A percentile compares a stretch with the other conserved stretches of the same genome.
Conservation (phyloP, 345 rosid genomes). For the Citrus glauca region DNA sequence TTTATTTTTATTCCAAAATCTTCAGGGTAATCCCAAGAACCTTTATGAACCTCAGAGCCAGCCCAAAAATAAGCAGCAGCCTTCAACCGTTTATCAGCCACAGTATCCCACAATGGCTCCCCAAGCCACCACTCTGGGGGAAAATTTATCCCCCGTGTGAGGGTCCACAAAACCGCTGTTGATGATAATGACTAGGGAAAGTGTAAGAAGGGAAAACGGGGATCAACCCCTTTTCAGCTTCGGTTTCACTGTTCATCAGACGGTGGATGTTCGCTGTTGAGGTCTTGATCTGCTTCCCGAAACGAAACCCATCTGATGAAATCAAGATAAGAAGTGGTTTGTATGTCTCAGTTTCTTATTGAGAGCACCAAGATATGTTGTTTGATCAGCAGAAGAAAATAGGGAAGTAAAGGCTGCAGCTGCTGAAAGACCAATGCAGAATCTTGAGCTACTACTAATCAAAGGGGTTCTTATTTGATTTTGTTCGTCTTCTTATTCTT, state of each 20-base stretch:
- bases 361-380: conserved; percentile 43
- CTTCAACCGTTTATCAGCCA: conserved; percentile 62
- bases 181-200: conserved; percentile 87
- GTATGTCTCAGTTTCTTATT: conserved; percentile 35
- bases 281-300: conserved; percentile 91
- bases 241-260: conserved; percentile 68
- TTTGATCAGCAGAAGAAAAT: conserved; percentile 30
- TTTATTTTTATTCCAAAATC: conserved; percentile 45
- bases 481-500: too few relatives aligned
- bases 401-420: conserved; percentile 68
- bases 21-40: conserved; percentile 74
- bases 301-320: conserved; percentile 89
- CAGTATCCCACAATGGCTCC: conserved; percentile 92
- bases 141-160: conserved; percentile 42
- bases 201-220: conserved; percentile 80
- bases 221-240: conserved; percentile 73
- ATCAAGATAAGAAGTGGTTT: conserved; percentile 68
- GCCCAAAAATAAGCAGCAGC: conserved; percentile 96
- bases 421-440: conserved; percentile 50
- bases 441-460: too few relatives aligned
- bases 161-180: conserved; percentile 73
- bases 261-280: conserved; percentile 62
- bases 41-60: conserved; percentile 89
- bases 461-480: too few relatives aligned
- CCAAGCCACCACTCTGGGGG: conserved; percentile 88